Base-by-base conservation (phyloP, 768 basidiomycete genomes). In the Macrolepiota fuliginosa region DNA sequence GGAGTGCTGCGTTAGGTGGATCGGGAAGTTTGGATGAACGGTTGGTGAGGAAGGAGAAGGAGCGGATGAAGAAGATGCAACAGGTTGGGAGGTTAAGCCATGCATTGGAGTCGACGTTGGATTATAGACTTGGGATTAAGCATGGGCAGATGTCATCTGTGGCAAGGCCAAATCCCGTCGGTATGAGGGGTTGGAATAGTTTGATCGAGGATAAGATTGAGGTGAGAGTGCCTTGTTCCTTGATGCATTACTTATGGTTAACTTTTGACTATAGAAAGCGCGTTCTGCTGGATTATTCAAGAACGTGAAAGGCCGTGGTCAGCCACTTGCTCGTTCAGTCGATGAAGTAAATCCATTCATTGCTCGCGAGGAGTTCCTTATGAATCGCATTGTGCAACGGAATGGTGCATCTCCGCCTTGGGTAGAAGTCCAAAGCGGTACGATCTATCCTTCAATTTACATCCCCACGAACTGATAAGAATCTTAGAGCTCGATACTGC, bases 381-480 rank as follows among this genome's bases (percentile, higher is more conserved):
- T 94, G 88, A 95, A 94, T 66, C 84, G 92, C 12, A 92, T 93
- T 61, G 82, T 94, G 6, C 87, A 91, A 68, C 79, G 85, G 54
- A 89, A 92, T 64, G 91, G 90, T n/a, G 90, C 89, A 5, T 83
- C 85, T 3, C 93, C 92, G 32, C 89, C 91, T 3, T 95, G 93
- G 92, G 87, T 94, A 1, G 92, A 94, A 73, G 67, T 92, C 36
- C 92, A 93, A 72, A 76, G 79, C 59, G 89, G 88, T 86, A 63
- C 50, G 82, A 71, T 29, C n/a, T 15, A 7, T 19, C 13, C 0
- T 36, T 25, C 24, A 32, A 47, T 27, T 1, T 36, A 3, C 55
- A n/a, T 36, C 46, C 10, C 15, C 32, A 45, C 25, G 13, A 29
- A 5, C 6, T 24, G 6, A 49, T 45, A 3, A 49, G 19, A 24